phyloP scores from a whole-genome alignment of 164 flowering plant genomes.

The Umbellularia californica region DNA sequence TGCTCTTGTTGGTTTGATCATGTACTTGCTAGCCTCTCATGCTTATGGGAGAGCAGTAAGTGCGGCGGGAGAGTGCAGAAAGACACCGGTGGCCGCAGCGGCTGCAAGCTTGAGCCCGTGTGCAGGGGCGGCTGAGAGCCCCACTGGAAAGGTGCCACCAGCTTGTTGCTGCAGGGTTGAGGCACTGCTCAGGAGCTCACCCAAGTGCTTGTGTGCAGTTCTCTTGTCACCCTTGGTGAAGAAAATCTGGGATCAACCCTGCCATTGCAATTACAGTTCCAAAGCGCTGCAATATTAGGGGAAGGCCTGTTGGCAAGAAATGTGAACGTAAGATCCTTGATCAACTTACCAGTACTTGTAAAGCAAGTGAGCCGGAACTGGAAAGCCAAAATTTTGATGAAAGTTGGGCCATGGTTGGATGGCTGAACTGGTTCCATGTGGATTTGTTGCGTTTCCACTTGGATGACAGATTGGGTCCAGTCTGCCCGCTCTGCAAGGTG shows the following conservation, averaged over 20 bases:
- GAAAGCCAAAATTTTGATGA: no score
- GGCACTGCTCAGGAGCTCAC: conserved; percentile 39
- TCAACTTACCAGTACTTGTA: no score
- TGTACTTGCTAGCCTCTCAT: conserved; percentile 22
- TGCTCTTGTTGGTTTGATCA: conserved; percentile 4
- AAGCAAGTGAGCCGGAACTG: no score
- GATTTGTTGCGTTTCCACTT: no score
- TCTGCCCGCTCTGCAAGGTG: no score
- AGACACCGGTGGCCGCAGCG: conserved; percentile 41
- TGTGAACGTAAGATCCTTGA: conserved; percentile 52
- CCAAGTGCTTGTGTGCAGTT: conserved; percentile 62
- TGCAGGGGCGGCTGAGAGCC: conserved; percentile 34
- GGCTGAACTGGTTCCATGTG: no score
- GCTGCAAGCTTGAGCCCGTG: conserved; percentile 60
- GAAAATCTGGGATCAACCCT: conserved; percentile 59
- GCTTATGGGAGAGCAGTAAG: conserved; percentile 12
- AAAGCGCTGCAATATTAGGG: conserved; percentile 65
- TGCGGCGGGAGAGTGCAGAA: conserved; percentile 62
- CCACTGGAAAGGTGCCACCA: conserved; percentile 35
- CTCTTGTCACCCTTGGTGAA: conserved; percentile 56
- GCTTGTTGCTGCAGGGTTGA: conserved; percentile 49
- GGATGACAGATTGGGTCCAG: no score
- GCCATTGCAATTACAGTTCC: conserved; percentile 57
- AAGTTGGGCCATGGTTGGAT: no score
- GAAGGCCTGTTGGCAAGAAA: conserved; percentile 57